Base-by-base conservation (phyloP, 164 flowering plant genomes). In the Annona squamosa region DNA sequence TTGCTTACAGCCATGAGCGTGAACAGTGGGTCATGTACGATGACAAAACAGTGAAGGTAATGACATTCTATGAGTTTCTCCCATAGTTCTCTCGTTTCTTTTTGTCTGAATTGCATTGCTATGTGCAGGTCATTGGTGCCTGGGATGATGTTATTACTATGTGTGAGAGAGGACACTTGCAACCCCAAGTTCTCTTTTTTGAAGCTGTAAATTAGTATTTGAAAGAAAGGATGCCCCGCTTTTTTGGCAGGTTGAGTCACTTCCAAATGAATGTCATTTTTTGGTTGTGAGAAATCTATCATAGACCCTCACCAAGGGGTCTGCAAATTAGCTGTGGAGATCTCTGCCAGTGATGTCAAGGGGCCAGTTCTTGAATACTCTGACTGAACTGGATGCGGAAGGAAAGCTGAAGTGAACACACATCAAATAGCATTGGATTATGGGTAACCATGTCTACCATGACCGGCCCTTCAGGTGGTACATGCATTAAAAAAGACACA, bases 111-210 rank as follows among this genome's bases (percentile, higher is more conserved):
- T 66, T 44, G n/a, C 48, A 71, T 64, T 77, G 26, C 69, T 16
- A 45, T 69, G 41, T 82, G 63, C 73, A 95, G 99, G 90, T 89
- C 52, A 84, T 95, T 81, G 98, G 99, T 75, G 77, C 84, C 75
- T 95, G 98, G 99, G 79, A 80, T 67, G 94, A 96, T 71, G 97
- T 96, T 73, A 82, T 91, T 73, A 16, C 75, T 59, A 88, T 87
- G 87, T 96, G 99, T 80, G 89, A 90, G 76, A 88, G 77, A 82
- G 99, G 99, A 59, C 98, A 88, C 77, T 77, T 93, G 79, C 99
- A 96, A 79, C 99, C 99, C 64, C 99, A 95, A 84, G 94, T 95
- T 84, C 94, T 95, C 72, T 89, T 95, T 72, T 96, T 79, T 77
- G 99, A 93, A 87, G 92, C 97, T 84, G 88, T 85, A 82, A 84